Evolutionary conservation across 495 filamentous ascomycete genomes (phyloP).

Genomic region (Xylaria castorea): DNA sequence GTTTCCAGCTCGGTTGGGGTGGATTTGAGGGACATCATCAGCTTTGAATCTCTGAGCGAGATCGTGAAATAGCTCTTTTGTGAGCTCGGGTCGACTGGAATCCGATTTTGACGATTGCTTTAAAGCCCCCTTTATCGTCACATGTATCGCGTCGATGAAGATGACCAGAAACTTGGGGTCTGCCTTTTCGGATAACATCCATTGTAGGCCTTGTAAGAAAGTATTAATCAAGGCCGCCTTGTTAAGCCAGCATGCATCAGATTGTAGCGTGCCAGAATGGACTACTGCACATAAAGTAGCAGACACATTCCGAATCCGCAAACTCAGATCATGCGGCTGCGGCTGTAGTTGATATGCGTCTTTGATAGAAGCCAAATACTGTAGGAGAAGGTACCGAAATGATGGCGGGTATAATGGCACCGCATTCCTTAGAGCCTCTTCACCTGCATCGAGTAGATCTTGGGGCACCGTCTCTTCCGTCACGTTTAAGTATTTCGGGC

Average conservation of each 20-base stretch:
- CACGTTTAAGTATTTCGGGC: constrained; percentile 22
- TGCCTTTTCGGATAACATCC: constrained; percentile 34
- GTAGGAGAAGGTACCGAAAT: constrained; percentile 37
- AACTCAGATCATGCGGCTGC: constrained; percentile 29
- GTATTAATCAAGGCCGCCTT: constrained; percentile 32
- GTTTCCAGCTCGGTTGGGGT: constrained; percentile 22
- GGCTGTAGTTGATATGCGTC: constrained; percentile 31
- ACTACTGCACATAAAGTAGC: constrained; percentile 32
- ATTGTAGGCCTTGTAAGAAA: constrained; percentile 31
- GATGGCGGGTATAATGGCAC: constrained; percentile 46
- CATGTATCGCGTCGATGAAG: constrained; percentile 36
- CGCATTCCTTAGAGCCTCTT: constrained; percentile 46
- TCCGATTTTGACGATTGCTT: constrained; percentile 12
- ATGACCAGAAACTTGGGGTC: constrained; percentile 34
- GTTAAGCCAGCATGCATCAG: constrained; percentile 24
- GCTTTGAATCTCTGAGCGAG: constrained; percentile 26
- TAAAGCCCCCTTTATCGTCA: constrained; percentile 29
- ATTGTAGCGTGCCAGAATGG: constrained; percentile 12
- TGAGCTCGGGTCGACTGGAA: constrained; percentile 10
- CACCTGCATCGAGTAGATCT: constrained; percentile 47
- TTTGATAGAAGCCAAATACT: constrained; percentile 35
- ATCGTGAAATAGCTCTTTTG: constrained; percentile 31
- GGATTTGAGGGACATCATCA: constrained; percentile 25
- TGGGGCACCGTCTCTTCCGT: constrained; percentile 38
- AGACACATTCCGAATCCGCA: constrained; percentile 34